Percentiles rank a stretch among this genome's conserved stretches.
Evolutionary conservation across 768 basidiomycete species (phyloP).

Genomic region (Suillus spraguei): DNA sequence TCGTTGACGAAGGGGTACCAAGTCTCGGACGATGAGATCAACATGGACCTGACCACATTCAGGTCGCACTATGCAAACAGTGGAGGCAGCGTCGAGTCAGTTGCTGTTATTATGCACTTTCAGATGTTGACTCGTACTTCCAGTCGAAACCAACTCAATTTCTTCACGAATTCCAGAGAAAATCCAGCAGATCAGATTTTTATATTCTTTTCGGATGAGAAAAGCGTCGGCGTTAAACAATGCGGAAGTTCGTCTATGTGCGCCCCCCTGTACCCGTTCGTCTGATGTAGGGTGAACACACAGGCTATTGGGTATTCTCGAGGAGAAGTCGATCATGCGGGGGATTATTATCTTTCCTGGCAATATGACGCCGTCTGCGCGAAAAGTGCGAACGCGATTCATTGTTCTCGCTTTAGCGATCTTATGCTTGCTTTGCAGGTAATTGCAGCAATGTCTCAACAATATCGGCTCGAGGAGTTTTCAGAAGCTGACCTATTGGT

Average conservation of each 20-base stretch:
- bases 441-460: conserved; percentile 84
- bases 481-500: conserved; percentile 95
- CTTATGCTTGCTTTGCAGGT: conserved; percentile 53
- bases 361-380: conserved; percentile 95
- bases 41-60: conserved; percentile 84
- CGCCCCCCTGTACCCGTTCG: not conserved
- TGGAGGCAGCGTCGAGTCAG: conserved; percentile 84
- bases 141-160: conserved; percentile 89
- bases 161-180: conserved; percentile 75
- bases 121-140: conserved; percentile 18
- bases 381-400: conserved; percentile 62
- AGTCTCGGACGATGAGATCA: conserved; percentile 93
- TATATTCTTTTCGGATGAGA: conserved; percentile 95
- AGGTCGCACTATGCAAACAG: conserved; percentile 69
- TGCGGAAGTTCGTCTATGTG: conserved; percentile 79
- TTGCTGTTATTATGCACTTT: conserved; percentile 22
- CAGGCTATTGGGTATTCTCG: conserved; percentile 87
- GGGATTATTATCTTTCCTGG: conserved; percentile 96
- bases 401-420: not conserved
- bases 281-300: conserved; percentile 6
- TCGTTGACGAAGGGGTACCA: conserved; percentile 72
- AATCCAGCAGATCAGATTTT: conserved; percentile 83
- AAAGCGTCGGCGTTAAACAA: conserved; percentile 96
- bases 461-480: conserved; percentile 93
- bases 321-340: conserved; percentile 86